A percentile compares a stretch with the other conserved stretches of the same genome.
Conservation (phyloP, 495 filamentous ascomycete species). For the Penicillium parvum region DNA sequence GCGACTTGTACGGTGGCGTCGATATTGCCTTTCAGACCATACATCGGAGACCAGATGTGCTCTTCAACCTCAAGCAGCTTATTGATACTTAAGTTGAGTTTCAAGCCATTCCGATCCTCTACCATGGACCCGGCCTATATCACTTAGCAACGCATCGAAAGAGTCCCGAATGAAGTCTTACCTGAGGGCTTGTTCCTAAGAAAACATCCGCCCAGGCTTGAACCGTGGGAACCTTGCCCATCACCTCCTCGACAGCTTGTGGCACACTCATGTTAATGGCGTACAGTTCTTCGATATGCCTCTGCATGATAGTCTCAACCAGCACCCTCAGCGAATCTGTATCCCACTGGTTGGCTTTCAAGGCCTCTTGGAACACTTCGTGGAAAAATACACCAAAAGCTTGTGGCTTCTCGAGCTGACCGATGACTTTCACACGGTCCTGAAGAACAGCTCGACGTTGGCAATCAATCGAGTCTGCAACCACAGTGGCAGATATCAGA, state of each 20-base stretch:
- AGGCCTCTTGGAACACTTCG: slow-evolving; percentile 86
- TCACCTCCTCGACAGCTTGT: slow-evolving; percentile 70
- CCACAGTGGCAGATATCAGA: slow-evolving; percentile 86
- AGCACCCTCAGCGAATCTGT: slow-evolving; percentile 54
- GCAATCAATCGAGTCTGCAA: slow-evolving; percentile 90
- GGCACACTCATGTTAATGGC: slow-evolving; percentile 68
- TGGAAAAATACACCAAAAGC: slow-evolving; percentile 91
- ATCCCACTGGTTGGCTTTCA: slow-evolving; percentile 82
- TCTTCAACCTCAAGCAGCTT: slow-evolving; percentile 96
- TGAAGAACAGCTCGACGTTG: slow-evolving; percentile 85
- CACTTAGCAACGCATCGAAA: slow-evolving; percentile 2
- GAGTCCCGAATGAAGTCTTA: slow-evolving; percentile 30
- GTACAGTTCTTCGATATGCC: slow-evolving; percentile 81
- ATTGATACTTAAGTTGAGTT: slow-evolving; percentile 77
- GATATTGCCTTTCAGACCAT: slow-evolving; percentile 94
- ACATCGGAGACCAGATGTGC: slow-evolving; percentile 96
- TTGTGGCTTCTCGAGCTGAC: slow-evolving; percentile 67
- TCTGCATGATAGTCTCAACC: slow-evolving; percentile 60
- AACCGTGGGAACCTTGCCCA: slow-evolving; percentile 72
- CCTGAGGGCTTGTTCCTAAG: slow-evolving; percentile 66
- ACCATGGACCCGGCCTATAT: slow-evolving; percentile 64
- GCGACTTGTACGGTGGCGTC: slow-evolving; percentile 96
- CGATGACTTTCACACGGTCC: slow-evolving; percentile 84
- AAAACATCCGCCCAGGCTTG: slow-evolving; percentile 80
- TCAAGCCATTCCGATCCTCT: slow-evolving; percentile 66